Conservation (phyloP, 2,329 filamentous ascomycete genomes). For the Monosporascus cannonballus region DNA sequence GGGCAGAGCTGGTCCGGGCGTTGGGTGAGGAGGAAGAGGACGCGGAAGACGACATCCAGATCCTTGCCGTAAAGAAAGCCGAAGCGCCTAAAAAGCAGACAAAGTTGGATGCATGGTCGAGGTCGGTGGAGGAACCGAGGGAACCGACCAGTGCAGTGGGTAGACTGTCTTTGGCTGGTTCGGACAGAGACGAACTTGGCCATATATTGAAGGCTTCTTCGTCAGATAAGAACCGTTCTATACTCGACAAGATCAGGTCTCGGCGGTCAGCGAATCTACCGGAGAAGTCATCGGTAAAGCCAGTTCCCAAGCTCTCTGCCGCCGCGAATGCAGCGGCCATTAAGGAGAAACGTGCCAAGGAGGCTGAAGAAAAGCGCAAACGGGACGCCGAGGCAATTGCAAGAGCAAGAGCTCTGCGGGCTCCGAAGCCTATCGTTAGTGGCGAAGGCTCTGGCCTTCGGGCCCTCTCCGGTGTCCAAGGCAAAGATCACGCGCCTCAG, state of each 20-base stretch:
- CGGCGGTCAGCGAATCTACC: constrained; percentile 17
- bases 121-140: constrained; percentile 35
- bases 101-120: constrained; percentile 57
- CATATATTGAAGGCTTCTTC: constrained; percentile 38
- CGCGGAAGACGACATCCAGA: constrained; percentile 41
- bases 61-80: constrained; percentile 34
- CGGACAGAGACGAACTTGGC: constrained; percentile 41
- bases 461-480: constrained; percentile 61
- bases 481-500: constrained; percentile 69
- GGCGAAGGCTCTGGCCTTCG: constrained; percentile 75
- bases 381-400: constrained; percentile 68
- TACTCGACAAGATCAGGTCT: constrained; percentile 41
- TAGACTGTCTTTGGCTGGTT: constrained; percentile 19
- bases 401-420: constrained; percentile 55
- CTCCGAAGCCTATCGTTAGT: constrained; percentile 48
- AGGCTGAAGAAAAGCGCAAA: constrained; percentile 67
- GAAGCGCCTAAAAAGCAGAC: constrained; percentile 47
- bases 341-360: constrained; percentile 66
- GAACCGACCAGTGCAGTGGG: constrained; percentile 19
- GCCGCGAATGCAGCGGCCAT: constrained; percentile 48
- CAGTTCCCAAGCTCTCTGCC: constrained; percentile 28
- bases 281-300: constrained; percentile 8
- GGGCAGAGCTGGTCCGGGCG: constrained; percentile 69
- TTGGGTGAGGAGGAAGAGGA: constrained; percentile 51
- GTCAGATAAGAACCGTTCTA: constrained; percentile 37